Percentiles rank a stretch among this genome's conserved stretches.
Evolutionary conservation across 805 yeast species (phyloP).

Genomic region (Brettanomyces anomalus): DNA sequence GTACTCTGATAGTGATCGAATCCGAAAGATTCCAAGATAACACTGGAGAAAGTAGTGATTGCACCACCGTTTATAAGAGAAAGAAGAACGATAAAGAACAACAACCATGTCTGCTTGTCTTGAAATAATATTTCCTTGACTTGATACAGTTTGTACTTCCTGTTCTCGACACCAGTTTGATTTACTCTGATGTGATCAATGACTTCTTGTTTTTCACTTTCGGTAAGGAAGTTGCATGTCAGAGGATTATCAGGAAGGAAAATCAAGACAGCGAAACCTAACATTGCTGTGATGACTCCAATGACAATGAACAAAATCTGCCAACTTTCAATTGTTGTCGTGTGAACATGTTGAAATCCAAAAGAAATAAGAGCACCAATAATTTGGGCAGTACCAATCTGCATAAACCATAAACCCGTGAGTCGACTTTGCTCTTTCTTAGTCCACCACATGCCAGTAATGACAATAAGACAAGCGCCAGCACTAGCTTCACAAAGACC

Average conservation of each 20-base stretch:
- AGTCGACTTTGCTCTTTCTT: constrained; percentile 29
- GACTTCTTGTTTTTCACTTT: constrained; percentile 41
- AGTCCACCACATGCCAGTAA: constrained; percentile 51
- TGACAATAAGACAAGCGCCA: constrained; percentile 46
- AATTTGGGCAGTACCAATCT: constrained; percentile 11
- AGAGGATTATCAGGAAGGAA: constrained; percentile 33
- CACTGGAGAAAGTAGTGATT: constrained; percentile 26
- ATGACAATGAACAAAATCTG: constrained; percentile 22
- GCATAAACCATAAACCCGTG: not conserved
- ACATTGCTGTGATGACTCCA: constrained; percentile 20
- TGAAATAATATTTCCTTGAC: constrained; percentile 38
- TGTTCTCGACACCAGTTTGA: constrained; percentile 34
- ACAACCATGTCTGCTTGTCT: constrained; percentile 46
- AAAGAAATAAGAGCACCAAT: not conserved
- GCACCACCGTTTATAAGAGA: constrained; percentile 34
- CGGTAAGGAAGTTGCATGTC: constrained; percentile 33
- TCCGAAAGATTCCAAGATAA: constrained; percentile 25
- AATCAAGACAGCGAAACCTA: constrained; percentile 20
- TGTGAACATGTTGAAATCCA: not conserved
- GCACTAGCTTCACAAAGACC: constrained; percentile 47
- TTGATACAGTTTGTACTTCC: constrained; percentile 44
- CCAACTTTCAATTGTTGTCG: constrained; percentile 32
- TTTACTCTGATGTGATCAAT: constrained; percentile 17
- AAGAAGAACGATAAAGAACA: constrained; percentile 33
- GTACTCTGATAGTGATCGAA: constrained; percentile 18